Evolutionary conservation across 139 green algal species (phyloP), one percentile per base, ranked within the genome.

Genomic region (Gonium pectorale): DNA sequence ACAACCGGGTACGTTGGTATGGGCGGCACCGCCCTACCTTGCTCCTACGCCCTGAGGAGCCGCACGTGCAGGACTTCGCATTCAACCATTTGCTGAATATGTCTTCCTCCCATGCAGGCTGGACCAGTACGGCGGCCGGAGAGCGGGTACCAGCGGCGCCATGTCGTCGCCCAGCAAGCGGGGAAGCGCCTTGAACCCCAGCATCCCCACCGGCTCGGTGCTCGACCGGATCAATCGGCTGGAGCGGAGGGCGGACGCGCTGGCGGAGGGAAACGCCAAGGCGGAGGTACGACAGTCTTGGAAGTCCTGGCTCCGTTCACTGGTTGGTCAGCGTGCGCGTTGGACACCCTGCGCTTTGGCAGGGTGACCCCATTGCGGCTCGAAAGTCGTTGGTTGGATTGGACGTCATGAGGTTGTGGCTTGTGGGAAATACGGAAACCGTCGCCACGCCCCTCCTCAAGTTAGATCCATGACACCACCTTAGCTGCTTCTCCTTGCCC

Each of bases 221-320:
- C 41, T 85, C 3, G 80, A 84, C 68, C 70, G 71, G 19, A 29
- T 89, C 44, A 49, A 86, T 66, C 68, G 89, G 29, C 59, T 92
- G 49, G 67, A 89, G 70, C 81, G 89, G 75, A 63, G 86, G 21
- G 43, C 79, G 41, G 86, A 90, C 41, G 56, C 75, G n/a, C 27
- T 89, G 40, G 73, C 52, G n/a, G 62, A 82, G 49, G 44, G 56
- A 31, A 33, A 31, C 59, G 37, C 37, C 11, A 83, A 71, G 35
- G 26, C 60, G 26, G 83, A 88, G 83, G 83, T 79, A 64, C 49
- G 49, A 17, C 17, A 26, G 49, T 56, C 49, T n/a, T n/a, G n/a
- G n/a, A n/a, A n/a, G n/a, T n/a, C n/a, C n/a, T n/a, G n/a, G n/a
- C n/a, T n/a, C n/a, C n/a, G n/a, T n/a, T n/a, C n/a, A n/a, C n/a